Percentiles rank a stretch among this genome's conserved stretches.
Evolutionary conservation across 495 filamentous ascomycete genomes (phyloP).

Genomic region (Neurospora pannonica): DNA sequence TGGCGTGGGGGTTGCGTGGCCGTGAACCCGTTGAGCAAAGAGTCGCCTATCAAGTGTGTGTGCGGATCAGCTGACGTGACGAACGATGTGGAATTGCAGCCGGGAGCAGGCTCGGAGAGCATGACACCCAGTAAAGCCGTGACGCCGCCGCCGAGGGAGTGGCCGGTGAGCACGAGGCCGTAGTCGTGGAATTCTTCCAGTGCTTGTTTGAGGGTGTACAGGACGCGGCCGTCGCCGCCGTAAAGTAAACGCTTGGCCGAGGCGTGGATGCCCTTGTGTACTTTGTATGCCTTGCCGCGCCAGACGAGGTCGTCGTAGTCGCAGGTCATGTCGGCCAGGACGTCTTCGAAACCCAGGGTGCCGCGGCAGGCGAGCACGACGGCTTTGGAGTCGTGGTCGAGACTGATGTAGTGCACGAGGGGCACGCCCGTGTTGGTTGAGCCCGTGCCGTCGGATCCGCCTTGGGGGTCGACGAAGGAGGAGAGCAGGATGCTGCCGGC

Average conservation of each 20-base stretch:
- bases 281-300: conserved; percentile 58
- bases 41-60: conserved; percentile 31
- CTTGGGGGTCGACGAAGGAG: conserved; percentile 66
- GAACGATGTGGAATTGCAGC: conserved; percentile 21
- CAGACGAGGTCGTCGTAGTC: conserved; percentile 66
- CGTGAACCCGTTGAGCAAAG: not conserved
- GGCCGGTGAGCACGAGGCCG: conserved; percentile 66
- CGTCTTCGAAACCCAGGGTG: conserved; percentile 72
- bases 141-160: conserved; percentile 69
- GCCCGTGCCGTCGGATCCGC: conserved; percentile 62
- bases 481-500: conserved; percentile 62
- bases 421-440: conserved; percentile 66
- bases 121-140: conserved; percentile 66
- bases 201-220: conserved; percentile 59
- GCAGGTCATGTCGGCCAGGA: conserved; percentile 73
- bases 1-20: conserved; percentile 9
- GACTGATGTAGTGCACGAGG: conserved; percentile 66
- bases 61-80: conserved; percentile 38
- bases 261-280: conserved; percentile 77
- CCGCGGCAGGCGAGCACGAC: conserved; percentile 69
- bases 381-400: conserved; percentile 70
- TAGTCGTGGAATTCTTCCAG: conserved; percentile 63
- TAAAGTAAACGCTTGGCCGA: conserved; percentile 62
- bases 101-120: conserved; percentile 51
- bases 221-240: conserved; percentile 53